phyloP scores from a whole-genome alignment of 1,139 yeast genomes.

The Maudiozyma humilis region DNA sequence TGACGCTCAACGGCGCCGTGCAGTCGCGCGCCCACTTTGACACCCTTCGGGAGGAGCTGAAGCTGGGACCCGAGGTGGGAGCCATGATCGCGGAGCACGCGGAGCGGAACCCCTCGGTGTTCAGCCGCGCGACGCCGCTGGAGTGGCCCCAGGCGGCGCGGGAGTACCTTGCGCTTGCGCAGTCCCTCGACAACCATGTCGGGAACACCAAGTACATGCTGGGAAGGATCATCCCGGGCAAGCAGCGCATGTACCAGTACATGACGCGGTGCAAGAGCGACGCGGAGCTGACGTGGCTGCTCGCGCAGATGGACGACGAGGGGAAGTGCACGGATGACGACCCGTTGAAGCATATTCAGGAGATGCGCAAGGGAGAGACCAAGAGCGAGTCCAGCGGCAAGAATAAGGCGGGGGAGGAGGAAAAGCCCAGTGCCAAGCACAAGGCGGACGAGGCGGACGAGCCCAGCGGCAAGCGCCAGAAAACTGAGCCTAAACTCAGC shows the following conservation, averaged over 20 bases:
- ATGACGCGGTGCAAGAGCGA: conserved; percentile 50
- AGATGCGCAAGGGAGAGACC: neutral
- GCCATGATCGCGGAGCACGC: conserved; percentile 94
- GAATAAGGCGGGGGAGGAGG: neutral
- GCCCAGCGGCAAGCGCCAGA: too few species aligned
- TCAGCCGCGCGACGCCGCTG: conserved; percentile 35
- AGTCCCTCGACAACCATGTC: conserved; percentile 48
- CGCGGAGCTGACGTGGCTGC: conserved; percentile 39
- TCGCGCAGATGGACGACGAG: conserved; percentile 13
- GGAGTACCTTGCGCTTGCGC: conserved; percentile 52
- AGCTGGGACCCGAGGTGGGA: conserved; percentile 47
- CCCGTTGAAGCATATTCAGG: conserved; percentile 1
- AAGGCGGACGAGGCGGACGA: too few species aligned
- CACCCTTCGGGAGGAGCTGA: conserved; percentile 45
- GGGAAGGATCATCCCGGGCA: conserved; percentile 73
- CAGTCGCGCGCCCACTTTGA: conserved; percentile 46
- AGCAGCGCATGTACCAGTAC: conserved; percentile 49
- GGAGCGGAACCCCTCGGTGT: conserved; percentile 77
- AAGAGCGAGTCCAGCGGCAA: neutral
- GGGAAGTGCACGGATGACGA: conserved; percentile 7
- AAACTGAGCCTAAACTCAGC: too few species aligned
- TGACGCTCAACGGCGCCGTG: conserved; percentile 77
- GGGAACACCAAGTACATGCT: conserved; percentile 77
- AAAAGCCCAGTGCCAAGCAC: too few species aligned
- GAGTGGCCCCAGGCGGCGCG: conserved; percentile 49